Conservation (phyloP, 352 stramenopile species). For the Globisporangium yorkense region DNA sequence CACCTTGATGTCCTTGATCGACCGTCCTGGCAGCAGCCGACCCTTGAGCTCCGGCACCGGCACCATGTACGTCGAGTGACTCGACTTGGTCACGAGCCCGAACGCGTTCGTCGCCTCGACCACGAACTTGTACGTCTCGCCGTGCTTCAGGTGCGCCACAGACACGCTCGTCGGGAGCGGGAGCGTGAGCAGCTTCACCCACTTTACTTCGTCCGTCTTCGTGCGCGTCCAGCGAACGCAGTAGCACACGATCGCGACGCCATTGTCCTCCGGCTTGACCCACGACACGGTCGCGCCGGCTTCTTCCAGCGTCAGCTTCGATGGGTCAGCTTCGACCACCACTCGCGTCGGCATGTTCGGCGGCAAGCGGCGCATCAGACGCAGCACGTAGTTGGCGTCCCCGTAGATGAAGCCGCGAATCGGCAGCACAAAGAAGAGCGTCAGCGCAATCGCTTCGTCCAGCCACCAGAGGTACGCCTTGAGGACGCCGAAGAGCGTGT, state of each 20-base stretch:
- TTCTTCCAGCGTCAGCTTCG: slow-evolving; percentile 47
- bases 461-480: slow-evolving; percentile 82
- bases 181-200: slow-evolving; percentile 62
- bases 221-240: slow-evolving; percentile 72
- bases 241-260: slow-evolving; percentile 80
- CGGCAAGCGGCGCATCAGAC: slow-evolving; percentile 57
- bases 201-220: slow-evolving; percentile 75
- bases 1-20: slow-evolving; percentile 27
- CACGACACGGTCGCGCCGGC: slow-evolving; percentile 65
- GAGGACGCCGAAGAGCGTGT: slow-evolving; percentile 35
- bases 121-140: slow-evolving; percentile 83
- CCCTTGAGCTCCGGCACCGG: slow-evolving; percentile 68
- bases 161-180: slow-evolving; percentile 58
- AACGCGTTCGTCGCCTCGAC: slow-evolving; percentile 82
- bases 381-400: slow-evolving; percentile 68
- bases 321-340: slow-evolving; percentile 51
- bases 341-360: slow-evolving; percentile 81
- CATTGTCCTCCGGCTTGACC: slow-evolving; percentile 75
- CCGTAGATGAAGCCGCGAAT: slow-evolving; percentile 82
- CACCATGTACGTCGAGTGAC: slow-evolving; percentile 83
- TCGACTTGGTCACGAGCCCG: slow-evolving; percentile 65
- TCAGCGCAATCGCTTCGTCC: slow-evolving; percentile 74
- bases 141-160: slow-evolving; percentile 59
- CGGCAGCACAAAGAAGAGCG: slow-evolving; percentile 66
- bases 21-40: slow-evolving; percentile 39